A percentile compares a stretch with the other conserved stretches of the same genome.
Evolutionary conservation across 805 yeast species (phyloP).

Genomic region (Wickerhamomyces subpelliculosus): DNA sequence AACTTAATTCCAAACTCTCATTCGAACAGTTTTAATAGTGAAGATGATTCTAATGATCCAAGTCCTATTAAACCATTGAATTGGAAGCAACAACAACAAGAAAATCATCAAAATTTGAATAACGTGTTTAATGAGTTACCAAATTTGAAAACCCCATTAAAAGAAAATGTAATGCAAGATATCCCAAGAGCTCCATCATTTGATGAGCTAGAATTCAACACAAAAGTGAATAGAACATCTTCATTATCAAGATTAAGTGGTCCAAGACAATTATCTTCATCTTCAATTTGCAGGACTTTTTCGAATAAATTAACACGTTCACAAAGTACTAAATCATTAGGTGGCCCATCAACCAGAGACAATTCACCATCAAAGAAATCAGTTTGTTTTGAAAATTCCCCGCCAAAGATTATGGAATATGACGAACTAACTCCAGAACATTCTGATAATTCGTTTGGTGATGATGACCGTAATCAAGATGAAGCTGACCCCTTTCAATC

Average conservation of each 20-base stretch:
- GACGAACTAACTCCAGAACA: slow-evolving; percentile 21
- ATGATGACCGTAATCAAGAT: slow-evolving; percentile 8
- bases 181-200: slow-evolving; percentile 22
- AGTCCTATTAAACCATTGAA: slow-evolving; percentile 23
- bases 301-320: slow-evolving; percentile 13
- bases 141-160: slow-evolving; percentile 1
- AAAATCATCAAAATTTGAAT: slow-evolving; percentile 2
- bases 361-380: slow-evolving; percentile 29
- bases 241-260: slow-evolving; percentile 23
- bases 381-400: slow-evolving; percentile 31
- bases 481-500: slow-evolving; percentile 16
- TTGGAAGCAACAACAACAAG: slow-evolving; percentile 10
- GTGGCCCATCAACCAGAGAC: slow-evolving; percentile 11
- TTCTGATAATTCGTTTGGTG: slow-evolving; percentile 13
- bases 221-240: slow-evolving; percentile 20
- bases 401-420: slow-evolving; percentile 31
- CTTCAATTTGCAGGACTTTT: slow-evolving; percentile 14
- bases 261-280: slow-evolving; percentile 21
- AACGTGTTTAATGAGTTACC: background rate
- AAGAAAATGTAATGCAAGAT: slow-evolving; percentile 14
- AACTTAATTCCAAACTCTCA: slow-evolving; percentile 1
- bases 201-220: slow-evolving; percentile 27
- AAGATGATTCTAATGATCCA: slow-evolving; percentile 7
- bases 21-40: slow-evolving; percentile 11
- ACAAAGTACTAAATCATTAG: slow-evolving; percentile 7